phyloP scores from a whole-genome alignment of 2,329 filamentous ascomycete species.

The Aspergillus clavatus region DNA sequence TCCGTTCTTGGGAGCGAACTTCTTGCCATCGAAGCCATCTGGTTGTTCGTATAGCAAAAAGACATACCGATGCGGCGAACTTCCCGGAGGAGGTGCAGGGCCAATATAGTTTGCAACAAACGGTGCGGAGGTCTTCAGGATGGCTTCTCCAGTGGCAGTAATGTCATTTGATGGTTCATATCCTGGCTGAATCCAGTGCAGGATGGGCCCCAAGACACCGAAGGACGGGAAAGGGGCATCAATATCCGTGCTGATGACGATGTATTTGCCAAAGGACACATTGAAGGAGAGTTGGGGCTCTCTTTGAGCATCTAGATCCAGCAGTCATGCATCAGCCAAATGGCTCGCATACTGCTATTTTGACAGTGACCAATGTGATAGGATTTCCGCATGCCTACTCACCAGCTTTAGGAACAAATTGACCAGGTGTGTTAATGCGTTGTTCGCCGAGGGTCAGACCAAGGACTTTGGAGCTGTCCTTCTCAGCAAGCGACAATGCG shows the following conservation, averaged over 20 bases:
- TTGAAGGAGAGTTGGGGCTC: conserved; percentile 17
- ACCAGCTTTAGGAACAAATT: conserved; percentile 31
- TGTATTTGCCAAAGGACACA: conserved; percentile 18
- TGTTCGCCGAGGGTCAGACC: conserved; percentile 26
- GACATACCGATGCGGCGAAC: conserved; percentile 47
- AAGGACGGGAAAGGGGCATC: conserved; percentile 31
- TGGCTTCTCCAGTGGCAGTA: conserved; percentile 3
- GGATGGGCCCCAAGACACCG: conserved; percentile 23
- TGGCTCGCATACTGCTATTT: too few species aligned
- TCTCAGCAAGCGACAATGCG: conserved; percentile 24
- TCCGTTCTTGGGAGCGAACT: conserved; percentile 32
- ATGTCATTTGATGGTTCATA: conserved; percentile 11
- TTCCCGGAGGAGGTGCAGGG: conserved; percentile 45
- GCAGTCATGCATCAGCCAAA: neutral
- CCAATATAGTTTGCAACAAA: conserved; percentile 39
- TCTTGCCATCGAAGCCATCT: conserved; percentile 30
- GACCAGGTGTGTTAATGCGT: conserved; percentile 24
- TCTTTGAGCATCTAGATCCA: conserved; percentile 17
- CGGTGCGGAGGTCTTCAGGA: conserved; percentile 14
- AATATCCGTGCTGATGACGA: conserved; percentile 25
- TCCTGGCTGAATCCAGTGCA: conserved; percentile 32
- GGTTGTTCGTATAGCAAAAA: conserved; percentile 51
- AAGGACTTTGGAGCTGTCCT: conserved; percentile 31
- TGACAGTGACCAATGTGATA: neutral
- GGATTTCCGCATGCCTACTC: neutral